A percentile compares a stretch with the other conserved stretches of the same genome.
phyloP scores from a whole-genome alignment of 129 eudicot genomes.

The Logfia minima region DNA sequence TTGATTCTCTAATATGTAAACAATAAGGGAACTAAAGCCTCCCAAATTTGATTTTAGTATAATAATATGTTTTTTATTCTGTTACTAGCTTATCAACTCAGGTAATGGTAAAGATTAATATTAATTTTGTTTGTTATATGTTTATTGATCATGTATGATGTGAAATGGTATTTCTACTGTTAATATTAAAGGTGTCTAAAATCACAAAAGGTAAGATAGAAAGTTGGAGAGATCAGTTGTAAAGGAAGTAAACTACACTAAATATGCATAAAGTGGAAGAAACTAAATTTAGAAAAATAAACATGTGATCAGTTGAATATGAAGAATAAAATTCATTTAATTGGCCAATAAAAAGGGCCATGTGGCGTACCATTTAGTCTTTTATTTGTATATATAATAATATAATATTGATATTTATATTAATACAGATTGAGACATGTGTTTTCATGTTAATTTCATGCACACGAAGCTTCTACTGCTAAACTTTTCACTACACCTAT shows the following conservation, averaged over 20 bases:
- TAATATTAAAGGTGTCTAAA: neutral
- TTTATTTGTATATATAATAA: neutral
- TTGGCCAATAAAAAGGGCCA: neutral
- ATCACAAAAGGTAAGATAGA: neutral
- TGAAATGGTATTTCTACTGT: too few relatives aligned
- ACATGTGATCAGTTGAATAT: too few relatives aligned
- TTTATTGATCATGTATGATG: neutral
- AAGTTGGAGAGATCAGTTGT: neutral
- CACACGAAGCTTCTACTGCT: constrained; percentile 81
- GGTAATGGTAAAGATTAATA: too few relatives aligned
- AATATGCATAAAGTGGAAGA: neutral
- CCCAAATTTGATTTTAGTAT: constrained; percentile 14
- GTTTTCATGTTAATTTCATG: neutral
- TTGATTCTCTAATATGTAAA: neutral
- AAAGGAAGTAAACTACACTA: neutral
- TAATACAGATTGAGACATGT: neutral
- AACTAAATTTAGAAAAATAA: too few relatives aligned
- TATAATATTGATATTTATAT: neutral
- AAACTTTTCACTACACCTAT: constrained; percentile 60
- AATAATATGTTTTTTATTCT: neutral
- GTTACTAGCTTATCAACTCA: neutral
- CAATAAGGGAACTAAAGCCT: constrained; percentile 20
- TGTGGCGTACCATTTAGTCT: neutral
- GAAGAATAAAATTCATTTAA: neutral
- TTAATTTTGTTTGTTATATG: too few relatives aligned